A percentile compares a stretch with the other conserved stretches of the same genome.
phyloP scores from a whole-genome alignment of 1,139 yeast genomes.

The Debaryomycetaceae sp. region DNA sequence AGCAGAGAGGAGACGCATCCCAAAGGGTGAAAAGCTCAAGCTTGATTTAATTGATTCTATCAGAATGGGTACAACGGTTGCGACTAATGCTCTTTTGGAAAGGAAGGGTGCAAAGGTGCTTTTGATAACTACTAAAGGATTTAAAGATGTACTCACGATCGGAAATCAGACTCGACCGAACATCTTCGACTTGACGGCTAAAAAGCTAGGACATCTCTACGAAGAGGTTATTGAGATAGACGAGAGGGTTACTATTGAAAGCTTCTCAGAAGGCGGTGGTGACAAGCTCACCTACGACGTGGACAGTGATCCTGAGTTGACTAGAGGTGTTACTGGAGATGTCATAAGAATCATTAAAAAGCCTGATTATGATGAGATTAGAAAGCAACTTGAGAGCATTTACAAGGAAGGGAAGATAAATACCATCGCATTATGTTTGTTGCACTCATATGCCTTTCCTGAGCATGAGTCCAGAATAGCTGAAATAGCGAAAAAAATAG shows the following conservation, averaged over 20 bases:
- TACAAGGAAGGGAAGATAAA: constrained; percentile 25
- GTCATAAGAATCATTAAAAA: constrained; percentile 25
- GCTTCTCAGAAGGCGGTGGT: constrained; percentile 44
- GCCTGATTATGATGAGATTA: constrained; percentile 29
- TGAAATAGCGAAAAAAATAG: constrained; percentile 32
- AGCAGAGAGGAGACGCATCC: constrained; percentile 48
- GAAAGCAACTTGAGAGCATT: constrained; percentile 20
- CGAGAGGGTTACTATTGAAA: constrained; percentile 40
- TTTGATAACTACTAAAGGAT: constrained; percentile 50
- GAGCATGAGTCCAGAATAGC: constrained; percentile 37
- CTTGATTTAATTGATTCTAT: constrained; percentile 30
- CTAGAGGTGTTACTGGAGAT: constrained; percentile 37
- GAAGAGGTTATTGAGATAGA: constrained; percentile 36
- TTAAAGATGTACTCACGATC: constrained; percentile 43
- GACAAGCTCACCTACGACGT: constrained; percentile 18
- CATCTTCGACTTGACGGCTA: constrained; percentile 37
- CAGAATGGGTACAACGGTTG: constrained; percentile 41
- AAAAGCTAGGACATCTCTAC: constrained; percentile 34
- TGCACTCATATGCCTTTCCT: constrained; percentile 41
- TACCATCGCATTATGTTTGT: constrained; percentile 37
- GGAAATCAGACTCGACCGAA: constrained; percentile 42
- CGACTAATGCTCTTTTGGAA: constrained; percentile 41
- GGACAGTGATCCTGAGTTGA: constrained; percentile 21
- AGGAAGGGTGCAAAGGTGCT: constrained; percentile 53
- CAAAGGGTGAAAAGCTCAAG: constrained; percentile 32